Conservation (phyloP, 345 rosid genomes). For the Crucihimalaya himalaica region DNA sequence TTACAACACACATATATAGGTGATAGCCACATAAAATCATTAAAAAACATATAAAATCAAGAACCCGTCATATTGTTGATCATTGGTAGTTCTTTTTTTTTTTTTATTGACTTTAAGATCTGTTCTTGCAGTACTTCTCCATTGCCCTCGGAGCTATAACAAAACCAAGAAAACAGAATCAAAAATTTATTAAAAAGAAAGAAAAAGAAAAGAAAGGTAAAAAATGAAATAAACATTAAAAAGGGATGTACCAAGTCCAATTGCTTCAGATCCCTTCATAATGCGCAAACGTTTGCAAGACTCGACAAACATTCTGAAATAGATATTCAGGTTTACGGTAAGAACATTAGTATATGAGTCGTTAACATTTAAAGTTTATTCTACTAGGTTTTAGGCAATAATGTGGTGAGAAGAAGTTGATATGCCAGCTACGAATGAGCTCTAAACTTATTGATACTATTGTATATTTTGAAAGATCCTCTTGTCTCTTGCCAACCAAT, state of each 20-base stretch:
- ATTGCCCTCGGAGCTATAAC: constrained; percentile 43
- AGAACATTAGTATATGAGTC: constrained; percentile 18
- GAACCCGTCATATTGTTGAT: constrained; percentile 34
- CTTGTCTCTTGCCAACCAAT: constrained; percentile 44
- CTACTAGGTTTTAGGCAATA: constrained; percentile 26
- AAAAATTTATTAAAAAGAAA: too few relatives aligned
- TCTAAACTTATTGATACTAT: constrained; percentile 22
- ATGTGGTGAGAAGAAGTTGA: constrained; percentile 28
- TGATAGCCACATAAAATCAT: constrained; percentile 27
- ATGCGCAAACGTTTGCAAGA: constrained; percentile 98
- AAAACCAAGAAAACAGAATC: not conserved
- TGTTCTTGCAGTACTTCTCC: constrained; percentile 46
- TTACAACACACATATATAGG: constrained; percentile 41
- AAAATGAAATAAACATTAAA: not conserved
- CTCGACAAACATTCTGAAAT: constrained; percentile 82
- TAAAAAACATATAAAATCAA: constrained; percentile 27
- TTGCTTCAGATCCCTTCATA: constrained; percentile 96
- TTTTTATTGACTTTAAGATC: constrained; percentile 14
- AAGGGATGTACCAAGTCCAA: constrained; percentile 71
- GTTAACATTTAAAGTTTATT: constrained; percentile 25
- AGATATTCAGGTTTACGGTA: constrained; percentile 29
- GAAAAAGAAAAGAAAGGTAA: too few relatives aligned
- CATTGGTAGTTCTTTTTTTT: constrained; percentile 1
- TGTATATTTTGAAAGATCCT: constrained; percentile 28
- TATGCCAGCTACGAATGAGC: constrained; percentile 39